These are phyloP conservation scores for Sphaceloma murrayae DNA, from an alignment of 2,329 filamentous ascomycete species.

Conservation along the genomic window DNA sequence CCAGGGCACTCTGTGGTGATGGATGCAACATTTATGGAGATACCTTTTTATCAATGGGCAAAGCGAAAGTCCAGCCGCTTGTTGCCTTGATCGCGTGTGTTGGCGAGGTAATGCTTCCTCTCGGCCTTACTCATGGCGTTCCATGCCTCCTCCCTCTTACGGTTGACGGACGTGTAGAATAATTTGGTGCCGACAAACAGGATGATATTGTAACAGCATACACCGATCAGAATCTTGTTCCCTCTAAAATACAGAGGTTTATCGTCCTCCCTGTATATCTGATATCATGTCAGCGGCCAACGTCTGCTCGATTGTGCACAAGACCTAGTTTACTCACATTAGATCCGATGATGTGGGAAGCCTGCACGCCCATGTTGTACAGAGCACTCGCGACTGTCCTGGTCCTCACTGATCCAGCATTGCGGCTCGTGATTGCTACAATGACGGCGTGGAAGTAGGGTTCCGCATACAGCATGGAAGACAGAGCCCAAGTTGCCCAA, in stretches of 20 bases:
- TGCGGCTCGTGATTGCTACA: slow-evolving; percentile 52
- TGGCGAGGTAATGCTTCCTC: slow-evolving; percentile 40
- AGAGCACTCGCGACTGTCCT: slow-evolving; percentile 53
- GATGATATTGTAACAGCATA: slow-evolving; percentile 42
- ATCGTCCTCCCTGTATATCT: slow-evolving; percentile 48
- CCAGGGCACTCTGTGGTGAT: too few relatives aligned
- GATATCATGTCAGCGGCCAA: slow-evolving; percentile 25
- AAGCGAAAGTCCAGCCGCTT: slow-evolving; percentile 35
- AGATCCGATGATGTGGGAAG: slow-evolving; percentile 31
- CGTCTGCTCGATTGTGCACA: slow-evolving; percentile 24
- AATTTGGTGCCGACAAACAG: slow-evolving; percentile 44
- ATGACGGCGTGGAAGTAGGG: slow-evolving; percentile 47
- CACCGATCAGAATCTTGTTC: slow-evolving; percentile 44
- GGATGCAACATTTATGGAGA: too few relatives aligned
- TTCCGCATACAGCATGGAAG: slow-evolving; percentile 32
- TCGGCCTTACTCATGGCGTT: slow-evolving; percentile 41
- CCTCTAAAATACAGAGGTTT: slow-evolving; percentile 46
- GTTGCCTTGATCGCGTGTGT: slow-evolving; percentile 32
- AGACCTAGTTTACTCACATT: slow-evolving; percentile 19
- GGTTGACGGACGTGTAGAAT: slow-evolving; percentile 46
- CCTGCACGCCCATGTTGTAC: slow-evolving; percentile 47
- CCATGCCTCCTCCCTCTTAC: slow-evolving; percentile 40
- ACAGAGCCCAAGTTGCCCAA: slow-evolving; percentile 33
- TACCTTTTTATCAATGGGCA: too few relatives aligned
- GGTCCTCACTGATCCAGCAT: slow-evolving; percentile 52